Conservation (phyloP, 78 protist species). For the Corallochytrium limacisporum region DNA sequence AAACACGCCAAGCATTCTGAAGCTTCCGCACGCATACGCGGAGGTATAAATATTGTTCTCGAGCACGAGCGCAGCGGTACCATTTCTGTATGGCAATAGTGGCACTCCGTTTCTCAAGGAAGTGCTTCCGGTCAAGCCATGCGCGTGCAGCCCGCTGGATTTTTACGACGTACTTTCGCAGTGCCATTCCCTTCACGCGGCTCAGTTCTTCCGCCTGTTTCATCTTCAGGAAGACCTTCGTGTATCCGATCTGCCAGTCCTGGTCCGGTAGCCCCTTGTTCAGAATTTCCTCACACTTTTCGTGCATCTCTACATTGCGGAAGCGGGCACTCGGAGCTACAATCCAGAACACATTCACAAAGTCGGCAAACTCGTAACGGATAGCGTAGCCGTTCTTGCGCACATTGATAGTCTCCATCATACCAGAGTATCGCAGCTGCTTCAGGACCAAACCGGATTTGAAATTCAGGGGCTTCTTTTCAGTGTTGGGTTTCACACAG, state of each 20-base stretch:
- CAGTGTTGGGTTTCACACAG: conserved; percentile 60
- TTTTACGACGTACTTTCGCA: not conserved
- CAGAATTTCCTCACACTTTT: no score
- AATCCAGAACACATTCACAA: no score
- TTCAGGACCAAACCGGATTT: not conserved
- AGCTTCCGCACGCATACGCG: no score
- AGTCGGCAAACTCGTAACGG: not conserved
- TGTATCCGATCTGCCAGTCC: not conserved
- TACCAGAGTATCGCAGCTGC: conserved; percentile 65
- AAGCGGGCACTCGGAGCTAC: no score
- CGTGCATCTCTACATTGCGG: no score
- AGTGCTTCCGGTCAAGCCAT: not conserved
- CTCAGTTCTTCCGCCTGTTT: not conserved
- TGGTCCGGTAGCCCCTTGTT: no score
- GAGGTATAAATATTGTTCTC: no score
- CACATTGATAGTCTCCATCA: conserved; percentile 57
- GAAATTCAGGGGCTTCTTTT: conserved; percentile 25
- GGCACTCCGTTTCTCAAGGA: not conserved
- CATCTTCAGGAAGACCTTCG: not conserved
- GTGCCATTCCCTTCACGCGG: not conserved
- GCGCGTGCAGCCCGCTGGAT: not conserved
- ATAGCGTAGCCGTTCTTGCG: conserved; percentile 54
- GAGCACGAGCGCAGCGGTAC: no score
- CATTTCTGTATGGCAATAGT: no score
- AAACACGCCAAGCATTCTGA: no score